These are phyloP conservation scores for Hyaloscypha finlandica DNA, from an alignment of 495 filamentous ascomycete genomes.

Conservation along the genomic window DNA sequence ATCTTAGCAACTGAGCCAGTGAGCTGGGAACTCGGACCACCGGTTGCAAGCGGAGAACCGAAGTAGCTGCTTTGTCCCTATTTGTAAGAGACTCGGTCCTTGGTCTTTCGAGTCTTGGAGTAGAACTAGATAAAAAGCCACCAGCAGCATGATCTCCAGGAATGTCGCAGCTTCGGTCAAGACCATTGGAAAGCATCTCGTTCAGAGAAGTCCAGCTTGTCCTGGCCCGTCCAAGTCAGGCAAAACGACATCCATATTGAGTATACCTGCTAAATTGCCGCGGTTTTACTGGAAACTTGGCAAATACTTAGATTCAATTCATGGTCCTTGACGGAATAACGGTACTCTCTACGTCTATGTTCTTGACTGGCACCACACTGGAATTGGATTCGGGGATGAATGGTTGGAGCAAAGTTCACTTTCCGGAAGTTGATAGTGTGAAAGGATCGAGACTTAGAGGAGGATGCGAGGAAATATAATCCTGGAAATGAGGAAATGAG, in stretches of 20 bases:
- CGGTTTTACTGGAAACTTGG: no score
- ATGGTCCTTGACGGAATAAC: no score
- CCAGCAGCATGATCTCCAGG: conserved; percentile 45
- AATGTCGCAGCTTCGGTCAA: conserved; percentile 46
- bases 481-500: no score
- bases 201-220: conserved; percentile 41
- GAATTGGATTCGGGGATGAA: no score
- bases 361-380: no score
- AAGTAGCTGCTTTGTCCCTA: conserved; percentile 40
- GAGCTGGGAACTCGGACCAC: conserved; percentile 37
- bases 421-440: no score
- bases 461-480: no score
- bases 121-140: conserved; percentile 43
- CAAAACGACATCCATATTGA: conserved; percentile 47
- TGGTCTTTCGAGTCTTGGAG: conserved; percentile 18
- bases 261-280: conserved; percentile 35
- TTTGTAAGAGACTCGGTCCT: conserved; percentile 35
- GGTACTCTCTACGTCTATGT: no score
- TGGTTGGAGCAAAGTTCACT: no score
- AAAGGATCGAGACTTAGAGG: no score
- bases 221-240: conserved; percentile 46
- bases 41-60: conserved; percentile 37
- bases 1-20: conserved; percentile 51
- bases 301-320: no score
- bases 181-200: conserved; percentile 48